These are phyloP conservation scores for Nadsonia commutata DNA, from an alignment of 1,139 yeast species.

Conservation along the genomic window DNA sequence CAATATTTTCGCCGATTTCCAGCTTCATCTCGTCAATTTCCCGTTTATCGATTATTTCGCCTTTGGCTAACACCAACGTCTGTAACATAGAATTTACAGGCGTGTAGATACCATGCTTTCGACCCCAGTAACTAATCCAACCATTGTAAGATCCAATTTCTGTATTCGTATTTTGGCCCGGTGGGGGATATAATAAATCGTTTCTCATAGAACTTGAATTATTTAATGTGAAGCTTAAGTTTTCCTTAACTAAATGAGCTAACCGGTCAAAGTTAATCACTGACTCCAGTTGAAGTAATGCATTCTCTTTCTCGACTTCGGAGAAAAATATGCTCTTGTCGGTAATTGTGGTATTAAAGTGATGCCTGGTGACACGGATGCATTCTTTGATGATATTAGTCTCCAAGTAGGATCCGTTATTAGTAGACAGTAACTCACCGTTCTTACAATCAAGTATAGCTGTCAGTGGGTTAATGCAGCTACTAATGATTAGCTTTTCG, in stretches of 20 bases:
- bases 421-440: constrained; percentile 39
- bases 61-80: neutral
- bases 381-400: constrained; percentile 17
- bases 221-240: neutral
- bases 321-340: constrained; percentile 9
- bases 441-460: constrained; percentile 58
- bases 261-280: neutral
- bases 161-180: neutral
- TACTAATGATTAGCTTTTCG: constrained; percentile 60
- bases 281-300: neutral
- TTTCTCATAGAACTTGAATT: neutral
- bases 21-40: neutral
- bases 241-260: neutral
- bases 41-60: neutral
- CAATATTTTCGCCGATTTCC: neutral
- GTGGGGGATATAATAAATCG: neutral
- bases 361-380: constrained; percentile 15
- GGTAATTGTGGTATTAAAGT: constrained; percentile 17
- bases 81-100: neutral
- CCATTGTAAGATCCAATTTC: neutral
- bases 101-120: neutral
- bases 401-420: constrained; percentile 9
- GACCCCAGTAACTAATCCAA: neutral
- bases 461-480: constrained; percentile 62
- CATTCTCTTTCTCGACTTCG: constrained; percentile 15